Conservation (phyloP, 2,329 filamentous ascomycete species). For the Emergomyces africanus region DNA sequence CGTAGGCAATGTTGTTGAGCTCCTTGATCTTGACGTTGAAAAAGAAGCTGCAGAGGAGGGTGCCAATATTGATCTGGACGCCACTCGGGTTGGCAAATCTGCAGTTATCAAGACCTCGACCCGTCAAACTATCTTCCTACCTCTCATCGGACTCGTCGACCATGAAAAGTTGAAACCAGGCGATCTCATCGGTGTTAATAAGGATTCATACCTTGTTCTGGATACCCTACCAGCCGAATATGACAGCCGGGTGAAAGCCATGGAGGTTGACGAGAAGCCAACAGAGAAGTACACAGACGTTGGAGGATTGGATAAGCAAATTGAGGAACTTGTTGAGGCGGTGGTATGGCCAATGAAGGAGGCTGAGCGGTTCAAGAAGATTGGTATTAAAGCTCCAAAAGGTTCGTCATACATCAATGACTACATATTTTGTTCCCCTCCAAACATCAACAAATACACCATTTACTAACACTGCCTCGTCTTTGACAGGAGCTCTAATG, state of each 20-base stretch:
- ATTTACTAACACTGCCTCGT: constrained; percentile 3
- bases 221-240: constrained; percentile 97
- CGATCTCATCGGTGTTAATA: constrained; percentile 96
- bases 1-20: constrained; percentile 95
- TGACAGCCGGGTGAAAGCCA: constrained; percentile 96
- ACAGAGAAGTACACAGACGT: constrained; percentile 99
- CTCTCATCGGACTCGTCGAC: constrained; percentile 92
- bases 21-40: constrained; percentile 90
- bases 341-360: constrained; percentile 99
- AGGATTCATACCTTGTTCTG: constrained; percentile 94
- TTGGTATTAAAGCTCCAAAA: constrained; percentile 98
- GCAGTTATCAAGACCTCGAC: constrained; percentile 99
- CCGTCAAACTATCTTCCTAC: constrained; percentile 94
- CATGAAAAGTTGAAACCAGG: constrained; percentile 89
- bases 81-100: constrained; percentile 91
- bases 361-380: constrained; percentile 97
- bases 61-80: constrained; percentile 96
- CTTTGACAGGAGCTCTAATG: constrained; percentile 72
- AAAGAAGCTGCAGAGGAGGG: constrained; percentile 95
- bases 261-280: constrained; percentile 99
- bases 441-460: not conserved
- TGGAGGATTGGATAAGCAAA: constrained; percentile 95
- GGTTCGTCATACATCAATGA: constrained; percentile 42
- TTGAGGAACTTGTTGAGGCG: constrained; percentile 94
- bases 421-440: constrained; percentile 6